A percentile compares a stretch with the other conserved stretches of the same genome.
Evolutionary conservation across 2,329 filamentous ascomycete species (phyloP).

Genomic region (Thelonectria olida): DNA sequence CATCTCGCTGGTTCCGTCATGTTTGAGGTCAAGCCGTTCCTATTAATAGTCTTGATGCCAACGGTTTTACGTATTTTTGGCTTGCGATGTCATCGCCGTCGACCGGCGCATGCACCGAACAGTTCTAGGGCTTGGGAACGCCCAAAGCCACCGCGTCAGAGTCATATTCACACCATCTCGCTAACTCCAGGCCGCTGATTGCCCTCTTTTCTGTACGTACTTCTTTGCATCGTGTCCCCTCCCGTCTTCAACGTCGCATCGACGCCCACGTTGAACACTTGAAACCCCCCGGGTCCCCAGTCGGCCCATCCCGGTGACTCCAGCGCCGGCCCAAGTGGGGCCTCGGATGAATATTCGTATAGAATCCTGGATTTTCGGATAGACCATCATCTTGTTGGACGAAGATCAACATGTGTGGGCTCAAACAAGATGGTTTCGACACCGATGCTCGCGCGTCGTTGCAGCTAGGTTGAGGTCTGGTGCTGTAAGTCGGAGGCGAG

Average conservation of each 20-base stretch:
- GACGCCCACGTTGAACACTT: neutral
- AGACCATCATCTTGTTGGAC: constrained; percentile 7
- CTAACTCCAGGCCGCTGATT: no score
- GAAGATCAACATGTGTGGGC: neutral
- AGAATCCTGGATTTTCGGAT: constrained; percentile 14
- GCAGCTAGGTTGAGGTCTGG: neutral
- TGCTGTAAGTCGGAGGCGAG: neutral
- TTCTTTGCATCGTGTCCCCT: no score
- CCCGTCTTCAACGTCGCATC: neutral
- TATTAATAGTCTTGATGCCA: no score
- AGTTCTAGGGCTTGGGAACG: no score
- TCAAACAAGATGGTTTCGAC: neutral
- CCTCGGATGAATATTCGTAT: constrained; percentile 12
- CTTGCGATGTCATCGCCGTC: no score
- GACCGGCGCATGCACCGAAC: no score
- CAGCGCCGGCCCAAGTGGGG: constrained; percentile 10
- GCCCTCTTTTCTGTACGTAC: no score
- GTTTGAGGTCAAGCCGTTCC: no score
- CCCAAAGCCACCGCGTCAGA: no score
- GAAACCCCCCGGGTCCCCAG: neutral
- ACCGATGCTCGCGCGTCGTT: constrained; percentile 9
- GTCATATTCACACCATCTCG: no score
- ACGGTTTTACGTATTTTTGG: no score
- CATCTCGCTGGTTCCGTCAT: no score
- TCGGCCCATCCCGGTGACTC: constrained; percentile 5